phyloP scores from a whole-genome alignment of 805 yeast genomes.

The Barnettozyma siamensis region DNA sequence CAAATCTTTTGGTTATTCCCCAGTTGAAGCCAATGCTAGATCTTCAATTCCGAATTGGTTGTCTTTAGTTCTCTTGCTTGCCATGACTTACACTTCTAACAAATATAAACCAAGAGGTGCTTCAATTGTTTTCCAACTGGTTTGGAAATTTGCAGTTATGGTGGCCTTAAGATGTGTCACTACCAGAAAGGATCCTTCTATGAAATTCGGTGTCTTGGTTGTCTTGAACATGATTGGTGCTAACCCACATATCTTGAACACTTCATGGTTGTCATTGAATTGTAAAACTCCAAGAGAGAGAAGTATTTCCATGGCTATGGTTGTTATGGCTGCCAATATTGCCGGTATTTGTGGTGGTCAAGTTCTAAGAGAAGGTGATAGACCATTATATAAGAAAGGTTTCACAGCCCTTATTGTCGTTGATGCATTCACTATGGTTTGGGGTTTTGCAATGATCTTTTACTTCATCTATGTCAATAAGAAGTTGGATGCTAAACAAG shows the following conservation, averaged over 20 bases:
- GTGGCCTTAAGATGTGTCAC: neutral
- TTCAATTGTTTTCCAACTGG: neutral
- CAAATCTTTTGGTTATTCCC: conserved; percentile 2
- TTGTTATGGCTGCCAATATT: conserved; percentile 6
- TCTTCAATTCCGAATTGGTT: conserved; percentile 4
- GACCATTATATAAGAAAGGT: conserved; percentile 1
- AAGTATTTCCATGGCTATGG: neutral
- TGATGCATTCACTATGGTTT: neutral
- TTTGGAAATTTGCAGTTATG: no score
- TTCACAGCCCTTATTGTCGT: neutral
- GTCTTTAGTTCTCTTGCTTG: neutral
- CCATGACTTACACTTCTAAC: neutral
- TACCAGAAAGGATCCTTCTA: neutral
- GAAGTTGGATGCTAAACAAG: neutral
- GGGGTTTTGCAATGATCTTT: neutral
- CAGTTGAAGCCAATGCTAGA: conserved; percentile 2
- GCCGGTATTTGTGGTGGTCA: conserved; percentile 4
- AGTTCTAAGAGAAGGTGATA: neutral
- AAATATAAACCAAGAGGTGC: conserved; percentile 1
- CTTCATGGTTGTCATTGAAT: neutral
- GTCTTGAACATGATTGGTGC: neutral
- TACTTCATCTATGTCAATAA: neutral
- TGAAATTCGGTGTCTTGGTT: neutral
- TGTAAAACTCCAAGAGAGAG: conserved; percentile 3
- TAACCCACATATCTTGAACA: conserved; percentile 1